phyloP scores from a whole-genome alignment of 495 filamentous ascomycete genomes.

The Aspergillus diversus region DNA sequence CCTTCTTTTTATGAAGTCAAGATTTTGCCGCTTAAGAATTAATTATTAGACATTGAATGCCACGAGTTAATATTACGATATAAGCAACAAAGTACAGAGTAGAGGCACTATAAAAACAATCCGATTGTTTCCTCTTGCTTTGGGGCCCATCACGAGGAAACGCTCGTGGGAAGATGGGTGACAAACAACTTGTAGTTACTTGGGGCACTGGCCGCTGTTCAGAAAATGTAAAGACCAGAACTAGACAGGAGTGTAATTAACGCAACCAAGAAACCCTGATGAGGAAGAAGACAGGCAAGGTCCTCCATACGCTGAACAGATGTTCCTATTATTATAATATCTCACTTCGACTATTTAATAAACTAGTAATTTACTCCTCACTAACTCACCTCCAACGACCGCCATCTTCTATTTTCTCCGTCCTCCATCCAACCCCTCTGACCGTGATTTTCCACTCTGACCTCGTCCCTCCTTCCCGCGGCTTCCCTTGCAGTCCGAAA shows the following conservation, averaged over 20 bases:
- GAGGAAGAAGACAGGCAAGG: too few species aligned
- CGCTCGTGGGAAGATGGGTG: neutral
- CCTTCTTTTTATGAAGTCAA: neutral
- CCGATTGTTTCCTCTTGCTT: neutral
- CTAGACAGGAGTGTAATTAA: neutral
- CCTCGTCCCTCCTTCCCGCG: constrained; percentile 28
- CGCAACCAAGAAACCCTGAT: too few species aligned
- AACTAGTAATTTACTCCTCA: too few species aligned
- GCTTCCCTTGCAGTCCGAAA: constrained; percentile 8
- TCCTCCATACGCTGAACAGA: too few species aligned
- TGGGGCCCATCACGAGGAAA: neutral
- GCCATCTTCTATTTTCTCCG: too few species aligned
- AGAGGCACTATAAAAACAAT: too few species aligned
- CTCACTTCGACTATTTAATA: too few species aligned
- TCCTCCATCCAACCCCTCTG: neutral
- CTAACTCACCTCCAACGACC: too few species aligned
- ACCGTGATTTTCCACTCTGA: constrained; percentile 14
- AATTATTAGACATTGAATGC: neutral
- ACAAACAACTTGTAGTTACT: neutral
- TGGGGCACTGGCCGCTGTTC: neutral
- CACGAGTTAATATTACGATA: neutral
- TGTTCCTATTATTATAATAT: too few species aligned
- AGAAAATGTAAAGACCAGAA: neutral
- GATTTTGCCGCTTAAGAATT: too few species aligned
- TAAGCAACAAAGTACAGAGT: too few species aligned